Conservation (phyloP, 441 rosid species). For the Erodium texanum region DNA sequence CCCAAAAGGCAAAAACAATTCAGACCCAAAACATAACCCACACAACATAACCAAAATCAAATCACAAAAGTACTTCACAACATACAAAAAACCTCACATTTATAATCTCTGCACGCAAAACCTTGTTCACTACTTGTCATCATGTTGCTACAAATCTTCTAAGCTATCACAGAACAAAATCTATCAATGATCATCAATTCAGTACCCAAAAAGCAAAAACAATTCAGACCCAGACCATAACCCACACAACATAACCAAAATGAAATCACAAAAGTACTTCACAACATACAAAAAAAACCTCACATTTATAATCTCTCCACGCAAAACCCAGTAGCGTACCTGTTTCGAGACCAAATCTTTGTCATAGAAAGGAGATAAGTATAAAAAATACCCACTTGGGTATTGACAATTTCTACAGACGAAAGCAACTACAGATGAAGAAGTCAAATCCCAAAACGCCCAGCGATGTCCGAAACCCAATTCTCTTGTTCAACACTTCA, state of each 20-base stretch:
- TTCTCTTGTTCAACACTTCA: background rate
- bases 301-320: background rate
- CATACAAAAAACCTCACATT: no score
- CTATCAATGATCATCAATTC: no score
- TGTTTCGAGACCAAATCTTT: background rate
- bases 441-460: background rate
- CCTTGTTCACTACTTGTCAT: background rate
- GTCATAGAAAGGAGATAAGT: background rate
- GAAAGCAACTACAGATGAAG: background rate
- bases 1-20: no score
- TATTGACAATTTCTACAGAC: background rate
- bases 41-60: no score
- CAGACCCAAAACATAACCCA: background rate
- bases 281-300: no score
- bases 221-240: background rate
- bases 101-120: background rate
- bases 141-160: background rate
- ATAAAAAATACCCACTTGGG: background rate
- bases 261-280: no score
- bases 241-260: no score
- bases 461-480: background rate
- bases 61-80: no score
- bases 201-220: no score
- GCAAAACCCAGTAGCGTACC: background rate
- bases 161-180: no score